phyloP scores from a whole-genome alignment of 257 asterid genomes.

The Primulina tabacum region DNA sequence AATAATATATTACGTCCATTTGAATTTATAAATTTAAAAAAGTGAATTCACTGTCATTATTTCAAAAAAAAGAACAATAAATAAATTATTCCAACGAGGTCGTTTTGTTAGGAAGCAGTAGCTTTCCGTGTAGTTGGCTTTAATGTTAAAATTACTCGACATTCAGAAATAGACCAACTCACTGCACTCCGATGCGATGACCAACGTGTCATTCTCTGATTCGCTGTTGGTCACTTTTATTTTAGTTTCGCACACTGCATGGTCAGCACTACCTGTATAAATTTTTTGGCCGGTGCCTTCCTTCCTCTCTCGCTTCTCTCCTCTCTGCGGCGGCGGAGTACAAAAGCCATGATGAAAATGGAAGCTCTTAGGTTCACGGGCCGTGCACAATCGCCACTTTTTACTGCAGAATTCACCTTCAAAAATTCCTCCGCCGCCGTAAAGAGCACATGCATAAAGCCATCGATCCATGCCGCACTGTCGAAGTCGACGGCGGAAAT shows the following conservation, averaged over 20 bases:
- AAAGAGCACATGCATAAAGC: conserved; percentile 29
- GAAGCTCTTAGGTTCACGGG: conserved; percentile 37
- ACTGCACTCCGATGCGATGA: neutral
- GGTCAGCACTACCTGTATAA: neutral
- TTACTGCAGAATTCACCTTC: conserved; percentile 31
- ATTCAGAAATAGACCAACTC: neutral
- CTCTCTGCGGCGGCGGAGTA: conserved; percentile 23
- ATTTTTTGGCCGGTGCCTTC: neutral
- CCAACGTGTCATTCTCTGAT: neutral
- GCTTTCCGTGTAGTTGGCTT: neutral
- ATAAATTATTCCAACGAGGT: too few species aligned
- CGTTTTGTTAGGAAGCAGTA: neutral
- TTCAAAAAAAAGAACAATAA: too few species aligned
- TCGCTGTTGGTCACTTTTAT: neutral
- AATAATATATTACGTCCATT: too few species aligned
- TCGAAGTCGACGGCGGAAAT: conserved; percentile 42
- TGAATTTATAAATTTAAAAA: too few species aligned
- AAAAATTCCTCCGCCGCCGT: conserved; percentile 27
- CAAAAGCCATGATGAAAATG: conserved; percentile 31
- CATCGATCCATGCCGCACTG: conserved; percentile 32
- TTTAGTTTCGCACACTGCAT: neutral
- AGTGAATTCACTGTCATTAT: too few species aligned
- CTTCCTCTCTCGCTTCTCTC: conserved; percentile 15
- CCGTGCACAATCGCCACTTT: conserved; percentile 33
- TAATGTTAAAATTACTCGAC: neutral